phyloP scores from a whole-genome alignment of 306 rosid genomes.

The Aeschynomene evenia region DNA sequence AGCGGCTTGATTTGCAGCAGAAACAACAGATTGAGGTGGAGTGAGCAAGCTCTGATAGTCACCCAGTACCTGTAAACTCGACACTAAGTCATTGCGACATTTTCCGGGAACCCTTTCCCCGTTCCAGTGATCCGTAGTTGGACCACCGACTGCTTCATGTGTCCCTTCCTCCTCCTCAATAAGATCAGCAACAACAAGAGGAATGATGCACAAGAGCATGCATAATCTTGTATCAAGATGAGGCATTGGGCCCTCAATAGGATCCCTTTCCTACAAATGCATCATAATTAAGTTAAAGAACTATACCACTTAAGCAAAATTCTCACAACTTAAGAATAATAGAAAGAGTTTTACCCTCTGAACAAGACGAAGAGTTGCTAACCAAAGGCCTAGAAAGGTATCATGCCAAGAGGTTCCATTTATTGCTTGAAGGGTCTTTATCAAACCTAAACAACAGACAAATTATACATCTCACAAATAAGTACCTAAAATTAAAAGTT shows the following conservation, averaged over 20 bases:
- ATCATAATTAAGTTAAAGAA: not conserved
- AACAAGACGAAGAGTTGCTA: constrained; percentile 88
- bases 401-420: constrained; percentile 94
- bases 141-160: constrained; percentile 45
- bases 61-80: constrained; percentile 82
- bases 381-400: constrained; percentile 92
- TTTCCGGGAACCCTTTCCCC: constrained; percentile 59
- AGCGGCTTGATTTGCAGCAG: constrained; percentile 90
- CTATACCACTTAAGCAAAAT: not conserved
- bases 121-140: constrained; percentile 56
- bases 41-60: constrained; percentile 80
- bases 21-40: constrained; percentile 70
- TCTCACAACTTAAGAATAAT: no score
- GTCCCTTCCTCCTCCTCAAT: constrained; percentile 79
- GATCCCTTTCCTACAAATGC: constrained; percentile 77
- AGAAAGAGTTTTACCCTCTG: constrained; percentile 74
- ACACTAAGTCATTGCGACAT: constrained; percentile 59
- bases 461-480: constrained; percentile 18
- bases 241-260: constrained; percentile 99
- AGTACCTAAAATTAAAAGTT: constrained; percentile 13
- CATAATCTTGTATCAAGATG: constrained; percentile 88
- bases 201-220: constrained; percentile 77
- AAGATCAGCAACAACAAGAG: constrained; percentile 80
- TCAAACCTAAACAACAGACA: constrained; percentile 62
- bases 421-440: constrained; percentile 89